Conservation (phyloP, 345 rosid species). For the Bruguiera sexangula region DNA sequence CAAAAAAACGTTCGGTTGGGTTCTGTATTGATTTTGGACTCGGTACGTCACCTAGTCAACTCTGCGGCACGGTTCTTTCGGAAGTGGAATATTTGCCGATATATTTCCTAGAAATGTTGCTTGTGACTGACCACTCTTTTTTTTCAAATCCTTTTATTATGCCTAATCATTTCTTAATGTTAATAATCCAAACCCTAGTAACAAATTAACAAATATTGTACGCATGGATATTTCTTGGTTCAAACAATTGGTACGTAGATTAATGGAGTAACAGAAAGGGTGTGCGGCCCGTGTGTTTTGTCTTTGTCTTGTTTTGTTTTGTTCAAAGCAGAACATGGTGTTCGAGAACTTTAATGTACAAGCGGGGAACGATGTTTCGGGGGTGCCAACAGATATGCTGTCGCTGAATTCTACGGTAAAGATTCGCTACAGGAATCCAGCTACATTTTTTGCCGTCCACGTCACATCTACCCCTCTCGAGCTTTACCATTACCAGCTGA, state of each 20-base stretch:
- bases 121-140: background rate
- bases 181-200: no score
- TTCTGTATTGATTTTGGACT: background rate
- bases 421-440: constrained; percentile 76
- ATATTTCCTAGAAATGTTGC: background rate
- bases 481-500: constrained; percentile 73
- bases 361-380: constrained; percentile 79
- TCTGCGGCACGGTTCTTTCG: background rate
- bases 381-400: constrained; percentile 94
- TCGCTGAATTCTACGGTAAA: constrained; percentile 85
- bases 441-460: constrained; percentile 85
- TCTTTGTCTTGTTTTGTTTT: background rate
- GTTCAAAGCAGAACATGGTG: constrained; percentile 55
- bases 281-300: background rate
- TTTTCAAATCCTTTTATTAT: constrained; percentile 11
- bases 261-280: background rate
- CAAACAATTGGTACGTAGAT: background rate
- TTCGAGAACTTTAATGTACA: constrained; percentile 78
- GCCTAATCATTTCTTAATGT: background rate
- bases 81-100: constrained; percentile 2
- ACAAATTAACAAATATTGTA: no score
- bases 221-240: no score
- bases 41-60: constrained; percentile 9
- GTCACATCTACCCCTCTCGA: constrained; percentile 75
- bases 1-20: no score